Evolutionary conservation across 441 rosid species (phyloP), one percentile per base, ranked within the genome.

Genomic region (Arabidopsis lyrata): DNA sequence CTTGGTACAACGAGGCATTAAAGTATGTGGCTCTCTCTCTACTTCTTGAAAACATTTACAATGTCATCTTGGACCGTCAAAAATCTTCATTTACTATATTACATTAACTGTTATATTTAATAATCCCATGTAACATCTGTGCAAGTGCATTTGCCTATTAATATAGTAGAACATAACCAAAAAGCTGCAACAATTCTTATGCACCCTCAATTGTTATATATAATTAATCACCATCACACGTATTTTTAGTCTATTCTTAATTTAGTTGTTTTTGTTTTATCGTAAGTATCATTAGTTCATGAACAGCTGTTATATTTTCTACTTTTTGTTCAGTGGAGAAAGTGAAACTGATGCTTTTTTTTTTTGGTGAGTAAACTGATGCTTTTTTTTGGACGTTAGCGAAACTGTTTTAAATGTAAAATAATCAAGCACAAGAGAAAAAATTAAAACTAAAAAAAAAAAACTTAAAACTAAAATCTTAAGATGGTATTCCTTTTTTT

Each of bases 141-240:
- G 71, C 64, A 63, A 38, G 72, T 39, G 65, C 73, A 64, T 49
- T 56, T 76, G 42, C 65, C 36, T 45, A 44, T 76, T 35, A 39
- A 38, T 52, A 59, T 67, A 32, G 54, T 12, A 29, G 31, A 20
- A 56, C 55, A 35, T 9, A 68, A 45, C 66, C 41, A 27, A 70
- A 76, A 76, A 76, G 80, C 76, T 70, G 80, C 79, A 76, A 63
- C 24, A 27, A 35, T 68, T 75, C 74, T 63, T 75, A 69, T 63
- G 60, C 66, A 41, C 14, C 54, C 31, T 57, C 20, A 20, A 56
- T 63, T 63, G 71, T 27, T 53, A 45, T 68, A 45, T 63, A n/a
- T n/a, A n/a, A n/a, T n/a, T n/a, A 76, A 70, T 63, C 59, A 55
- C 48, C 62, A 56, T 48, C 61, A 70, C 66, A 35, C 13, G 50